Conservation (phyloP, 2,329 filamentous ascomycete species). For the Pochonia chlamydosporia region DNA sequence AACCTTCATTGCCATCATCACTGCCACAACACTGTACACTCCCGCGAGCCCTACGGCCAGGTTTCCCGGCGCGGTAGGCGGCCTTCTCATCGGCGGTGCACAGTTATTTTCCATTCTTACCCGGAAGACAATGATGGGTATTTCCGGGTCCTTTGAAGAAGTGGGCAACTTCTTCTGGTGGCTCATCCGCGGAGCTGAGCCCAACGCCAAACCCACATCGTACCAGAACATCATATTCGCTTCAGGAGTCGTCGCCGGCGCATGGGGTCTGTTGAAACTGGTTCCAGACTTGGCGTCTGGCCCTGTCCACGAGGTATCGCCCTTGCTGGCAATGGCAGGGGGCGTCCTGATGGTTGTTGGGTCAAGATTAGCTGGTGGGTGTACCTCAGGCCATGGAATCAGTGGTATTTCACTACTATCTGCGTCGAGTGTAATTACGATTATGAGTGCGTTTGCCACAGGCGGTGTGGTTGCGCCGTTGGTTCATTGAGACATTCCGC, state of each 20-base stretch:
- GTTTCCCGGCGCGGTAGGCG: slow-evolving; percentile 45
- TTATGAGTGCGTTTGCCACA: slow-evolving; percentile 50
- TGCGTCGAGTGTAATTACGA: slow-evolving; percentile 55
- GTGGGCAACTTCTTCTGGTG: slow-evolving; percentile 49
- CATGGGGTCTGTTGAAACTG: slow-evolving; percentile 29
- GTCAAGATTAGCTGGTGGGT: slow-evolving; percentile 57
- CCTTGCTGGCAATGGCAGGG: slow-evolving; percentile 40
- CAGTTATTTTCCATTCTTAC: slow-evolving; percentile 51
- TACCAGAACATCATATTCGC: slow-evolving; percentile 46
- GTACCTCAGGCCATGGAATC: slow-evolving; percentile 64
- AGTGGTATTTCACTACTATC: slow-evolving; percentile 60
- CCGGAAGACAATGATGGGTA: slow-evolving; percentile 50
- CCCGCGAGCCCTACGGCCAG: slow-evolving; percentile 22
- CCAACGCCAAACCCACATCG: slow-evolving; percentile 22
- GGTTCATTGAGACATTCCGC: slow-evolving; percentile 14
- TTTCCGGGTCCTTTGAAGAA: slow-evolving; percentile 58
- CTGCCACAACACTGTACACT: slow-evolving; percentile 26
- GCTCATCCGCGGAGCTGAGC: slow-evolving; percentile 23
- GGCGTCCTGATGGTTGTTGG: slow-evolving; percentile 55
- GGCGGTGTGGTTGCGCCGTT: slow-evolving; percentile 31
- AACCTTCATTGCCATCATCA: slow-evolving; percentile 34
- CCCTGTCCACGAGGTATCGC: slow-evolving; percentile 25
- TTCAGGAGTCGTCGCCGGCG: slow-evolving; percentile 42
- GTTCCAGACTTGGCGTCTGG: slow-evolving; percentile 23
- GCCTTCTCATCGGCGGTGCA: slow-evolving; percentile 50